These are phyloP conservation scores for Apostasia ramifera DNA, from an alignment of 106 monocot species.

Conservation along the genomic window DNA sequence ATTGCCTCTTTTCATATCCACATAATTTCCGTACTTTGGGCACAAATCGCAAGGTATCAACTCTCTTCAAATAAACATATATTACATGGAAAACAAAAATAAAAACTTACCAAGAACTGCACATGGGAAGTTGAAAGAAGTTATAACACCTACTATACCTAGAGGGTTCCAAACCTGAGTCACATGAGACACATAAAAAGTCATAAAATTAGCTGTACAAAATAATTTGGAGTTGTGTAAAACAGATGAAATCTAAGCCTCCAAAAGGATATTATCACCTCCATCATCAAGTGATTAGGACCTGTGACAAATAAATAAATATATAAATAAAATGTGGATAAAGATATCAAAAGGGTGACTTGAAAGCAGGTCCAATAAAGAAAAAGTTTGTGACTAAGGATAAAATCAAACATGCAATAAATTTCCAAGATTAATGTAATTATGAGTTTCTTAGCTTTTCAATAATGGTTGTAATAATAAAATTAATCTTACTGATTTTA, in stretches of 20 bases:
- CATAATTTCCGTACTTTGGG: too few species aligned
- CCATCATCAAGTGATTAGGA: constrained; percentile 99
- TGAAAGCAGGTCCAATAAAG: too few species aligned
- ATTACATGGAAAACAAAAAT: neutral
- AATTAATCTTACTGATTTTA: too few species aligned
- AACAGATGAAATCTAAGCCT: neutral
- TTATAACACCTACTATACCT: constrained; percentile 96
- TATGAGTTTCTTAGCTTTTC: too few species aligned
- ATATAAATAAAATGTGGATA: too few species aligned
- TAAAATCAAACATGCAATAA: too few species aligned
- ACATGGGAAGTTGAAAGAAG: constrained; percentile 97
- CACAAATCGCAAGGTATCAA: neutral
- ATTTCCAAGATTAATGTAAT: too few species aligned
- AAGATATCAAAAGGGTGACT: neutral
- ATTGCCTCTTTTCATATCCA: too few species aligned
- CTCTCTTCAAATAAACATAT: neutral
- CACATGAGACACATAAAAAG: constrained; percentile 6
- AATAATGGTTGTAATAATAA: too few species aligned
- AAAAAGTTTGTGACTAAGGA: too few species aligned
- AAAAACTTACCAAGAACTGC: constrained; percentile 83
- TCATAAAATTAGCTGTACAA: neutral
- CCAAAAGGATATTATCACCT: constrained; percentile 41
- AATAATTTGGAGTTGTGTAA: neutral
- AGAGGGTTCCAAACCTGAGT: constrained; percentile 97
- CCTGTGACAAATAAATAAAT: constrained; percentile 36